A percentile compares a stretch with the other conserved stretches of the same genome.
Evolutionary conservation across 2,329 filamentous ascomycete genomes (phyloP).

Genomic region (Fusarium siculi): DNA sequence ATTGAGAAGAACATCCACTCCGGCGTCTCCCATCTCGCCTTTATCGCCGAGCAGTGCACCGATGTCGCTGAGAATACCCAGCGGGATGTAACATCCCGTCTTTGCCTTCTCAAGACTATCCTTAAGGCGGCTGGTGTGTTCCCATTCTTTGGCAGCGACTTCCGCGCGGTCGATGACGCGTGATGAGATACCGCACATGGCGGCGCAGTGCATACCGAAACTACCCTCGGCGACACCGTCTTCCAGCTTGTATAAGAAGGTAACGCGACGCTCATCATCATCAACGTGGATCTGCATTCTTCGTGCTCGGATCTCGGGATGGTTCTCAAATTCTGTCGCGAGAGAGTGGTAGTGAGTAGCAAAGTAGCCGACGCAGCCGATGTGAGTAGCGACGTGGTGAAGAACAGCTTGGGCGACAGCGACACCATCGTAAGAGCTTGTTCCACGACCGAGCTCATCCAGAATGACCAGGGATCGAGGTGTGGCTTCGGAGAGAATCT

Average conservation of each 20-base stretch:
- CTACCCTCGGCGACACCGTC: slow-evolving; percentile 94
- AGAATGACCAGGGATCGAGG: slow-evolving; percentile 95
- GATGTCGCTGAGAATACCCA: slow-evolving; percentile 90
- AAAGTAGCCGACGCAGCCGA: slow-evolving; percentile 95
- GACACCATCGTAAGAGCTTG: slow-evolving; percentile 94
- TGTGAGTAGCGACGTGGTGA: slow-evolving; percentile 93
- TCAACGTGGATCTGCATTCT: slow-evolving; percentile 97
- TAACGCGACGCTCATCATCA: slow-evolving; percentile 84
- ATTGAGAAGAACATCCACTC: slow-evolving; percentile 67
- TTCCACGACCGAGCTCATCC: slow-evolving; percentile 94
- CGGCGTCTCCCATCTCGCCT: slow-evolving; percentile 60
- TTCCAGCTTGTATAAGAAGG: slow-evolving; percentile 94
- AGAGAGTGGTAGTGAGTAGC: slow-evolving; percentile 97
- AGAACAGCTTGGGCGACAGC: slow-evolving; percentile 96
- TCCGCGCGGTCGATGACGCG: slow-evolving; percentile 89
- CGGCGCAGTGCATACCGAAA: slow-evolving; percentile 98
- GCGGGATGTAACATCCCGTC: slow-evolving; percentile 81
- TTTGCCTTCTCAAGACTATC: slow-evolving; percentile 86
- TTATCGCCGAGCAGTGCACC: slow-evolving; percentile 76
- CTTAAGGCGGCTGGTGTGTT: slow-evolving; percentile 90
- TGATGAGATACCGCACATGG: slow-evolving; percentile 93
- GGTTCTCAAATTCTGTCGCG: slow-evolving; percentile 87
- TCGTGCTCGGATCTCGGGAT: slow-evolving; percentile 86
- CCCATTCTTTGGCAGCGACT: slow-evolving; percentile 89
- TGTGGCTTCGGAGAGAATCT: slow-evolving; percentile 94